Conservation (phyloP, 768 basidiomycete genomes). For the Floccularia luteovirens region DNA sequence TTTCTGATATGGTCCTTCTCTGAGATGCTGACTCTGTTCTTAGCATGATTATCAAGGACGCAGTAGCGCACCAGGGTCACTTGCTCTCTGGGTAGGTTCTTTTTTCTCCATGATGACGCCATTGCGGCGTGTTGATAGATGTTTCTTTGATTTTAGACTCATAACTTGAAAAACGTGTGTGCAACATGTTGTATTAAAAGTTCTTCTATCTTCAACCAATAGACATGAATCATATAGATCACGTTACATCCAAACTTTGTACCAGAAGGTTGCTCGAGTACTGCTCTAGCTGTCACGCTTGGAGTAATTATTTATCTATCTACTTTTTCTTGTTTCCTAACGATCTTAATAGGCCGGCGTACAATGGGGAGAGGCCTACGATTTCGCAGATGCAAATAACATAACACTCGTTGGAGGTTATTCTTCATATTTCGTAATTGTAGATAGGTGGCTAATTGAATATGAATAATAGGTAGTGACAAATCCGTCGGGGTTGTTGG, state of each 20-base stretch:
- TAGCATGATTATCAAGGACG: constrained; percentile 45
- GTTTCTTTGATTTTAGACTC: constrained; percentile 19
- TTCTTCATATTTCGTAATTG: constrained; percentile 13
- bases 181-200: no score
- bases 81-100: constrained; percentile 35
- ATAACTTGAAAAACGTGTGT: constrained; percentile 30
- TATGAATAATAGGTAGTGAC: constrained; percentile 35
- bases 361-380: constrained; percentile 34
- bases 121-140: neutral
- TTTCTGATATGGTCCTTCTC: neutral
- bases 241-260: constrained; percentile 23
- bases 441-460: constrained; percentile 33
- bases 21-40: neutral
- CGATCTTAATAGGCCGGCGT: constrained; percentile 28
- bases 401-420: constrained; percentile 37
- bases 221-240: constrained; percentile 16
- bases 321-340: neutral
- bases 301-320: constrained; percentile 24
- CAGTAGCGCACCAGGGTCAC: constrained; percentile 33
- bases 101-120: neutral
- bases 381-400: constrained; percentile 34
- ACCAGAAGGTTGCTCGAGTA: constrained; percentile 24
- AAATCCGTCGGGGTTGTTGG: constrained; percentile 32
- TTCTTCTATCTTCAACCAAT: neutral
- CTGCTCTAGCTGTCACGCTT: constrained; percentile 23